Evolutionary conservation across 1,284 basidiomycete genomes (phyloP), one percentile per base, ranked within the genome.

Genomic region (Rhodotorula sp.): DNA sequence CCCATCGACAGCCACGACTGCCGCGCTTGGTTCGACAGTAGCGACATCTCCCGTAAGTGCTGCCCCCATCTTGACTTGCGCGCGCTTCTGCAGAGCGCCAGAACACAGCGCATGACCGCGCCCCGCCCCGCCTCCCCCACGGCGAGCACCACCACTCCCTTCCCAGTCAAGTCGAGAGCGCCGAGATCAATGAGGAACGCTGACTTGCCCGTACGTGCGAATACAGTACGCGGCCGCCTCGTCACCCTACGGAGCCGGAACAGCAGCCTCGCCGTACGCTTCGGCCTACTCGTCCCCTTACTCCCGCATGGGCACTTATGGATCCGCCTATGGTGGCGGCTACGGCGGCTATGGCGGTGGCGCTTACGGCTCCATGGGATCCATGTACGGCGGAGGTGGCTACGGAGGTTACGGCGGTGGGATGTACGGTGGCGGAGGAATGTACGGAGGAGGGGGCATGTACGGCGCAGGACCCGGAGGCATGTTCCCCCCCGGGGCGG

Each of bases 391-490:
- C 21, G 60, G 68, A 19, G 31, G 49, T 28, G 66, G 66, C 38
- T 28, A 43, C 38, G 48, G 60, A 48, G 69, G 69, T 2, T 55
- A 60, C 69, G 69, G 65, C n/a, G 54, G 47, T 23, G 65, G 64
- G 5, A 59, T 58, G 45, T 69, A 69, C 57, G 73, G 73, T 8
- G 69, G 63, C 6, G 66, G 66, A 28, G 69, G 69, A 14, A 55
- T 54, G 60, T 70, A 68, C 60, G 81, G 58, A 81, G 86, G 79
- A 83, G 45, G 49, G n/a, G 64, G 64, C 48, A 62, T 61, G 50
- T 69, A 67, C 56, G 70, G 70, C 23, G 64, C 61, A 14, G 60
- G 60, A 16, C 38, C 43, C 49, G 58, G 58, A 43, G 38, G 38
- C 38, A 43, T 43, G 38, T 43, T 43, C 38, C 26, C 62, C 19